Percentiles rank a stretch among this genome's conserved stretches.
Conservation (phyloP, 257 asterid species). For the Nicotiana otophora region DNA sequence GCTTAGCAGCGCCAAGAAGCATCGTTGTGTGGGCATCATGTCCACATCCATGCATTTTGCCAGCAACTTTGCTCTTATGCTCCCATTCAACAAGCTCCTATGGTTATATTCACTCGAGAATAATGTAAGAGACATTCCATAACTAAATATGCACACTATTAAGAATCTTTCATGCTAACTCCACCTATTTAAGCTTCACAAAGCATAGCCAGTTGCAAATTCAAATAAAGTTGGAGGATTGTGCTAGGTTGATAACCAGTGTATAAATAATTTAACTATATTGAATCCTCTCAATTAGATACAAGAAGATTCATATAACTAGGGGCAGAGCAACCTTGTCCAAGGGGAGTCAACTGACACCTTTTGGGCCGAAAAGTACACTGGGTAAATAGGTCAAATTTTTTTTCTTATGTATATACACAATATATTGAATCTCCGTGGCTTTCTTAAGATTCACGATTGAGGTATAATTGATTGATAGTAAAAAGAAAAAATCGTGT, state of each 20-base stretch:
- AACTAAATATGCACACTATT: neutral
- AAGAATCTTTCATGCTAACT: neutral
- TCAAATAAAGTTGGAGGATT: neutral
- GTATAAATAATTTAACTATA: neutral
- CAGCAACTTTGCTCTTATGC: constrained; percentile 78
- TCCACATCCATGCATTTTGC: constrained; percentile 92
- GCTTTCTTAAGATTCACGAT: neutral
- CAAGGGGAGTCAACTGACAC: too few species aligned
- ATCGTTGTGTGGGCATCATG: constrained; percentile 92
- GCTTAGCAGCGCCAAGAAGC: constrained; percentile 93
- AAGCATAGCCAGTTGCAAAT: neutral
- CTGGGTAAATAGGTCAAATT: neutral
- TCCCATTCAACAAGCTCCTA: constrained; percentile 90
- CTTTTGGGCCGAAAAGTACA: neutral
- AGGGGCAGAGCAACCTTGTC: neutral
- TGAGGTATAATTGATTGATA: neutral
- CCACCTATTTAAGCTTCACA: neutral
- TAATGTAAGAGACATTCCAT: neutral
- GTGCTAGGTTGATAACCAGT: neutral
- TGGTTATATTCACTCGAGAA: neutral
- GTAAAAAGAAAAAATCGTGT: neutral
- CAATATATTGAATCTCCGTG: neutral
- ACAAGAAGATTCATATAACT: neutral
- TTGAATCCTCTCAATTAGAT: neutral
- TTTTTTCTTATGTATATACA: too few species aligned